Evolutionary conservation across 805 yeast species (phyloP), one percentile per base, ranked within the genome.

Genomic region (Candida xiaguanensis): DNA sequence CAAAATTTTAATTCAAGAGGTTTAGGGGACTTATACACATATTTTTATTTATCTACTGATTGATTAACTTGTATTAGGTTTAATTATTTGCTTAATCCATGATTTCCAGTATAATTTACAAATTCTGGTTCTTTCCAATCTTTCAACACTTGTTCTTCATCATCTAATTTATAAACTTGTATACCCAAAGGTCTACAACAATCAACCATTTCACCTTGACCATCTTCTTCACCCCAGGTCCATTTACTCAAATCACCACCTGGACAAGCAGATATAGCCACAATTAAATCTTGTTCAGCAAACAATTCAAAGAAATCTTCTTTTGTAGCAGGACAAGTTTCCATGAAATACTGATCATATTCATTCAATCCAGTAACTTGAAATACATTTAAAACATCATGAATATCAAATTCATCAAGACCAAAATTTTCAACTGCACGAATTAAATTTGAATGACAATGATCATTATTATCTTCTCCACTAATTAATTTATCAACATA

Each of bases 171-270:
- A 55, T 77, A 80, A 6, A 80, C 80, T 55, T 80, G 84, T 37
- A 78, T 74, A 1, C 75, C 81, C 43, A 80, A 63, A 3, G 84
- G 82, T 50, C 85, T 63, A 50, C 86, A 80, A 50, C 80, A 74
- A 39, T 72, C 77, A 25, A 72, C 65, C 84, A 79, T 79, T 44
- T 74, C 76, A 29, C 63, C 71, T 14, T 55, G 58, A 8, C 62
- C 68, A 28, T 62, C 70, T 39, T 72, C 71, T 54, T 77, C 83
- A 40, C 85, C 85, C 86, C 86, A 80, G 34, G 78, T 84, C 85
- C 85, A 80, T 37, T 68, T 65, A 20, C 81, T 75, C 43, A 80
- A 61, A 55, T 80, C 85, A 20, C 86, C 86, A 36, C 85, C 86
- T 3, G 85, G 85, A 55, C 85, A 80, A 7, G 85, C 80, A 40